Percentiles rank a stretch among this genome's conserved stretches.
phyloP scores from a whole-genome alignment of 2,329 filamentous ascomycete genomes.

The Hypoxylon sp. region DNA sequence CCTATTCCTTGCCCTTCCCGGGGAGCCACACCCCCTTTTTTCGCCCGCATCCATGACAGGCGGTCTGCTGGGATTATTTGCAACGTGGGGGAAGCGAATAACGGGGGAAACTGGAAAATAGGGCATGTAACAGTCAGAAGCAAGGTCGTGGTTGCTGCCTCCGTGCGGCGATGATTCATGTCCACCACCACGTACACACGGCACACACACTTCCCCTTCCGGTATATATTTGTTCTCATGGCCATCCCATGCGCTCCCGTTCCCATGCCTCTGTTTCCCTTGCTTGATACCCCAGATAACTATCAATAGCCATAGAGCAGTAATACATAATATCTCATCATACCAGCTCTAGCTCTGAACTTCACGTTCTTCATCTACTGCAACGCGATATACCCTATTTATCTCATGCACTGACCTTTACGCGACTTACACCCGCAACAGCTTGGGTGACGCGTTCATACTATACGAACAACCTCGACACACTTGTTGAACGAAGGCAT shows the following conservation, averaged over 20 bases:
- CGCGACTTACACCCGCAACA: slow-evolving; percentile 19
- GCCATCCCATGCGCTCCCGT: slow-evolving; percentile 46
- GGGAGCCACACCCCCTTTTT: slow-evolving; percentile 37
- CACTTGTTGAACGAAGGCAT: slow-evolving; percentile 6
- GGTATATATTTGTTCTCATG: slow-evolving; percentile 51
- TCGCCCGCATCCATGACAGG: slow-evolving; percentile 48
- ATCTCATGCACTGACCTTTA: slow-evolving; percentile 17
- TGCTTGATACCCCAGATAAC: slow-evolving; percentile 44
- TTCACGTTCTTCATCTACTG: slow-evolving; percentile 12
- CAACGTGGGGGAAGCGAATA: slow-evolving; percentile 41
- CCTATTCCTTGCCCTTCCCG: slow-evolving; percentile 35
- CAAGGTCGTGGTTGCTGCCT: slow-evolving; percentile 39
- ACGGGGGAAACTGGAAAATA: slow-evolving; percentile 43
- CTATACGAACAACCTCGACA: slow-evolving; percentile 1
- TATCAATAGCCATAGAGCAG: slow-evolving; percentile 44
- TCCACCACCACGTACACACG: slow-evolving; percentile 32
- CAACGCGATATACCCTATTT: slow-evolving; percentile 27
- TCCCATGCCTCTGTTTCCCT: slow-evolving; percentile 44
- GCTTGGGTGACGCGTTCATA: slow-evolving; percentile 6
- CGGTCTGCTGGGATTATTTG: slow-evolving; percentile 49
- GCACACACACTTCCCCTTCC: slow-evolving; percentile 25
- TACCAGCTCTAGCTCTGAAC: slow-evolving; percentile 16
- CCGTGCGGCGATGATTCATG: slow-evolving; percentile 45
- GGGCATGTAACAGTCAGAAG: slow-evolving; percentile 41
- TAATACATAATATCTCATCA: slow-evolving; percentile 42